Conservation (phyloP, 2,329 filamentous ascomycete species). For the Daldinia sp. region DNA sequence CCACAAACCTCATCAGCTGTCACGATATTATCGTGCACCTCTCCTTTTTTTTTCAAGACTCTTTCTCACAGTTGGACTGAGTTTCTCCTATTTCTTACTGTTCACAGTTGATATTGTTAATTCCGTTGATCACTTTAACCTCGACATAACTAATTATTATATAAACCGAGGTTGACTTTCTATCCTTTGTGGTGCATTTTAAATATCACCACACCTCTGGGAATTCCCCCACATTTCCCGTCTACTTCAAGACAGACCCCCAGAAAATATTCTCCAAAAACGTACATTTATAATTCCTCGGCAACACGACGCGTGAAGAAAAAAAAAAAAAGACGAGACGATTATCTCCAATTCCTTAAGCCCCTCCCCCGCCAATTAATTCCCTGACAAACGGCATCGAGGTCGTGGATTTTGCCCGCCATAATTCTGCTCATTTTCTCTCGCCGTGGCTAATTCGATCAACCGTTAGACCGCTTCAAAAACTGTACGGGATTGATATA, state of each 20-base stretch:
- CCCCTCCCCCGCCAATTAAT: slow-evolving; percentile 27
- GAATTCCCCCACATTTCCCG: slow-evolving; percentile 28
- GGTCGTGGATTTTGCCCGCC: slow-evolving; percentile 8
- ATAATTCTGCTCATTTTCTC: slow-evolving; percentile 21
- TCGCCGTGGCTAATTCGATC: not conserved
- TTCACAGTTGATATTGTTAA: slow-evolving; percentile 8
- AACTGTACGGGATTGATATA: slow-evolving; percentile 5
- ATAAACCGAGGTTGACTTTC: not conserved
- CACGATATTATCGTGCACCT: slow-evolving; percentile 32
- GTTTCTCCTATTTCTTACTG: slow-evolving; percentile 4
- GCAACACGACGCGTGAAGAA: slow-evolving; percentile 30
- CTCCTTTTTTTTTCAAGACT: not conserved
- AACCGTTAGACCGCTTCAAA: not conserved
- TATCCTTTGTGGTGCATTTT: slow-evolving; percentile 20
- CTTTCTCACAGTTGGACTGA: slow-evolving; percentile 3
- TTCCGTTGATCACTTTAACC: not conserved
- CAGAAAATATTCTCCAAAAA: slow-evolving; percentile 19
- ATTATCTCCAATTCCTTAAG: slow-evolving; percentile 13
- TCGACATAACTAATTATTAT: slow-evolving; percentile 1
- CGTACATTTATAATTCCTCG: slow-evolving; percentile 19
- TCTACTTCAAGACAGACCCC: slow-evolving; percentile 20
- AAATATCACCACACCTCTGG: slow-evolving; percentile 10
- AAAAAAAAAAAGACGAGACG: slow-evolving; percentile 11
- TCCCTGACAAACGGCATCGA: slow-evolving; percentile 1
- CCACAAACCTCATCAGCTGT: slow-evolving; percentile 13